Conservation (phyloP, 352 stramenopile genomes). For the Globisporangium nodosum region DNA sequence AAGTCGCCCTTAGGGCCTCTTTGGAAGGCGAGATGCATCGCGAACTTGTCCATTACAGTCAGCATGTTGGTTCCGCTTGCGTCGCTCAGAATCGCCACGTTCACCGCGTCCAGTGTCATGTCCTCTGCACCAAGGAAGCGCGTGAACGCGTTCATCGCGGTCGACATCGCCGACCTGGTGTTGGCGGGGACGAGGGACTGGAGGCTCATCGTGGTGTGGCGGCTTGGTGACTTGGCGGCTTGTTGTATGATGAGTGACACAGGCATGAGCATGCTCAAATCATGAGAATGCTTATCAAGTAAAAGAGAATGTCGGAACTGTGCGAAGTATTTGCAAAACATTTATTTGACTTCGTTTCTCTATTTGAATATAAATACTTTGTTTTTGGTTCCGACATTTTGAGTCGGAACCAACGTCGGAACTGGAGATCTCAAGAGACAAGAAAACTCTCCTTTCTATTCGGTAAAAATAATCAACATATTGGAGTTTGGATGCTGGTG, state of each 20-base stretch:
- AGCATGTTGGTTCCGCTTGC: no score
- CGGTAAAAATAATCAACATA: no score
- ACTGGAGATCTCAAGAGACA: background rate
- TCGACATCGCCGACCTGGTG: background rate
- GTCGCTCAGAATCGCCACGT: no score
- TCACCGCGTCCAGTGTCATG: background rate
- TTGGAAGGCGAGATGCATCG: no score
- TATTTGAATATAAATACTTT: background rate
- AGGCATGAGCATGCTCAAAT: background rate
- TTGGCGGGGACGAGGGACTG: constrained; percentile 2
- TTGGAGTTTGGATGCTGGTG: no score
- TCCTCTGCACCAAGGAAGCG: background rate
- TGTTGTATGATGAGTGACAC: background rate
- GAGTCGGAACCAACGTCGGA: background rate
- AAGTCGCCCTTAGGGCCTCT: no score
- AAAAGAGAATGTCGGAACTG: background rate
- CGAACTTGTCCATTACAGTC: no score
- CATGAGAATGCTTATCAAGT: no score
- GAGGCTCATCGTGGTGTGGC: background rate
- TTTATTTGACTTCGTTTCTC: no score
- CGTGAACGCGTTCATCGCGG: constrained; percentile 1
- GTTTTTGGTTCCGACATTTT: background rate
- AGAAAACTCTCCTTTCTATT: no score
- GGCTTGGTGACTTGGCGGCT: background rate
- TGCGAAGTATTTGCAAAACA: background rate